Evolutionary conservation across 345 rosid species (phyloP).

Genomic region (Hevea brasiliensis): DNA sequence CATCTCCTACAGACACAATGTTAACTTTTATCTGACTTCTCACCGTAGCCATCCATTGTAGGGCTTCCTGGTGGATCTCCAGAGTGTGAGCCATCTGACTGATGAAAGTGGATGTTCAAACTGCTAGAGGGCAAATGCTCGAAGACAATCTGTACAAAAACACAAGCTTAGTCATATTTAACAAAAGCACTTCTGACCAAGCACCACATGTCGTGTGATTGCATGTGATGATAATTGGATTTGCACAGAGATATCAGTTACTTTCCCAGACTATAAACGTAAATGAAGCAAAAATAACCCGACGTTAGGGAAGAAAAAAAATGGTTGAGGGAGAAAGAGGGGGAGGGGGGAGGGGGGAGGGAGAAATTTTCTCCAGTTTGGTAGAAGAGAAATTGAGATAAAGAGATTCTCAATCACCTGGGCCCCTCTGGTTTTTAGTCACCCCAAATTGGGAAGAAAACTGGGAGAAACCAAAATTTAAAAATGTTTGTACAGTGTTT

Average conservation of each 20-base stretch:
- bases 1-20: conserved; percentile 13
- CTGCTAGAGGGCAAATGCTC: conserved; percentile 40
- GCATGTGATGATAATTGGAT: not conserved
- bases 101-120: conserved; percentile 45
- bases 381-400: too few species aligned
- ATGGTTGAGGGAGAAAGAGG: too few species aligned
- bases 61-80: conserved; percentile 38
- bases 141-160: conserved; percentile 29
- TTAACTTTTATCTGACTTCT: conserved; percentile 27
- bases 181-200: not conserved
- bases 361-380: too few species aligned
- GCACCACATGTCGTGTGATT: not conserved
- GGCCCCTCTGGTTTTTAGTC: too few species aligned
- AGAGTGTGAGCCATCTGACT: conserved; percentile 27
- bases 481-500: too few species aligned
- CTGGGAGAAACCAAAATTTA: too few species aligned
- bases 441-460: too few species aligned
- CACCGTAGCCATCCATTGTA: conserved; percentile 10
- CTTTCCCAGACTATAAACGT: not conserved
- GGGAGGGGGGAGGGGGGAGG: too few species aligned
- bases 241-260: not conserved
- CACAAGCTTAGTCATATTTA: not conserved
- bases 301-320: too few species aligned
- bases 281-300: not conserved
- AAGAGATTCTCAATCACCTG: too few species aligned